phyloP scores from a whole-genome alignment of 306 rosid species.

The Hippophae tibetana region DNA sequence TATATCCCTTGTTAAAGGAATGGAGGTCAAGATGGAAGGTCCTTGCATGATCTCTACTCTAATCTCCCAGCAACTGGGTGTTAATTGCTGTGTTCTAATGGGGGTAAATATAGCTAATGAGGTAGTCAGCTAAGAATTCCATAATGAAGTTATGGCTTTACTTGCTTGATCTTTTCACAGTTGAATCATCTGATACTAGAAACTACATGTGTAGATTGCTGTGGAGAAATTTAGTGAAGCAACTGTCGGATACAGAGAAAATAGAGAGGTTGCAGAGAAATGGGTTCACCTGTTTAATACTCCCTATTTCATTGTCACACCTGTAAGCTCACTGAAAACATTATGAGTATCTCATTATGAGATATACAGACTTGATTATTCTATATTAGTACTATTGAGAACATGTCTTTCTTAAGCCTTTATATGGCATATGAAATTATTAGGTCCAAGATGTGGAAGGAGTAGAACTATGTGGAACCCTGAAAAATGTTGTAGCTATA shows the following conservation, averaged over 20 bases:
- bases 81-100: slow-evolving; percentile 84
- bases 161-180: background rate
- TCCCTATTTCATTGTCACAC: slow-evolving; percentile 66
- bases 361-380: background rate
- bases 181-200: slow-evolving; percentile 5
- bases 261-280: slow-evolving; percentile 60
- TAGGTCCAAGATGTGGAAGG: slow-evolving; percentile 90
- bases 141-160: background rate
- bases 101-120: slow-evolving; percentile 93
- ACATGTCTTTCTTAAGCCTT: slow-evolving; percentile 7
- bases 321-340: slow-evolving; percentile 42
- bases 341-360: background rate
- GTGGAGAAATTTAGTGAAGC: slow-evolving; percentile 95
- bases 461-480: slow-evolving; percentile 87
- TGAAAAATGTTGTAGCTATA: slow-evolving; percentile 82
- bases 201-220: slow-evolving; percentile 46
- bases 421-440: slow-evolving; percentile 17
- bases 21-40: slow-evolving; percentile 96
- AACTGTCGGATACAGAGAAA: slow-evolving; percentile 73
- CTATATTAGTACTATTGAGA: slow-evolving; percentile 3
- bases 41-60: slow-evolving; percentile 87
- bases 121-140: slow-evolving; percentile 25
- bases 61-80: slow-evolving; percentile 51
- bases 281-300: slow-evolving; percentile 88
- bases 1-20: slow-evolving; percentile 83